Conservation (phyloP, 129 eudicot genomes). For the Escallonia rubra region DNA sequence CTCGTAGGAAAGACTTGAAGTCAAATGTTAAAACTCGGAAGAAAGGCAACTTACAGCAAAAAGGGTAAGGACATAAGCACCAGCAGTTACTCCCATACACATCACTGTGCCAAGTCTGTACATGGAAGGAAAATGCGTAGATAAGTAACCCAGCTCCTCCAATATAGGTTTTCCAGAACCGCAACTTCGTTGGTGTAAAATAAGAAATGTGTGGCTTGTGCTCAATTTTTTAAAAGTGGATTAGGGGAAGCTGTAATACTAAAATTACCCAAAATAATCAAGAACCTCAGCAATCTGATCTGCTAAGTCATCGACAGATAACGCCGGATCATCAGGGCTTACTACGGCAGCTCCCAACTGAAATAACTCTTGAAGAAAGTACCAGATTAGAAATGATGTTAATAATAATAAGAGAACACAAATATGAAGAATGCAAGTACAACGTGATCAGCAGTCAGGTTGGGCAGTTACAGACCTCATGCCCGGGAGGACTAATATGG, state of each 20-base stretch:
- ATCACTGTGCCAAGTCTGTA: conserved; percentile 80
- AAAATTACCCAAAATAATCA: conserved; percentile 74
- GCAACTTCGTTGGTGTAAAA: no score
- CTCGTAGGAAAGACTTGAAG: not conserved
- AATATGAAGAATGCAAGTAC: not conserved
- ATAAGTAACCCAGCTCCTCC: no score
- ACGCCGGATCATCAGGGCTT: conserved; percentile 42
- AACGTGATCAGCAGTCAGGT: not conserved
- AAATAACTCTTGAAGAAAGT: conserved; percentile 48
- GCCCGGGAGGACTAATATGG: conserved; percentile 96
- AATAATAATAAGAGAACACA: not conserved
- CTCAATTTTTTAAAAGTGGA: not conserved
- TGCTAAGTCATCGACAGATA: conserved; percentile 82
- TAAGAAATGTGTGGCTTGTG: no score
- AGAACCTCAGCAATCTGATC: conserved; percentile 91
- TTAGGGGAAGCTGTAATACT: not conserved
- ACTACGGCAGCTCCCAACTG: conserved; percentile 80
- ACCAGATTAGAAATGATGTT: conserved; percentile 32
- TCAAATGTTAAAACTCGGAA: not conserved
- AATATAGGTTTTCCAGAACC: no score
- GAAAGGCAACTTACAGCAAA: conserved; percentile 66
- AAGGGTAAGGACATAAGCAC: conserved; percentile 83
- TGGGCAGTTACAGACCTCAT: conserved; percentile 62
- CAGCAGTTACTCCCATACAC: conserved; percentile 98
- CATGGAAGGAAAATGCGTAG: conserved; percentile 5